Percentiles rank a stretch among this genome's conserved stretches.
These are phyloP conservation scores for Serpula lacrymans DNA, from an alignment of 768 basidiomycete species.

Conservation along the genomic window DNA sequence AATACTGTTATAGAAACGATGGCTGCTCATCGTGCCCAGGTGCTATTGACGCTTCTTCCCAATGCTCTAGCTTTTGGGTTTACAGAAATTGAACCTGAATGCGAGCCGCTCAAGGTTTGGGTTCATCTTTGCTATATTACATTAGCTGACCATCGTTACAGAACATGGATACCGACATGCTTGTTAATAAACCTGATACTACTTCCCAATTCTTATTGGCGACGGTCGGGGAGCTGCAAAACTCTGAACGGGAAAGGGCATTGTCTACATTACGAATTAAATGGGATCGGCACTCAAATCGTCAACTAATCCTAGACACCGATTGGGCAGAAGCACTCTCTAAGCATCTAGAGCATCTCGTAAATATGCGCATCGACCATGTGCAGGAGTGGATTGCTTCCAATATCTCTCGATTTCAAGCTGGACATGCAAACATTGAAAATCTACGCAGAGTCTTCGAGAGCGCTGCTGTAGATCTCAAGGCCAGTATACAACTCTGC, in stretches of 20 bases:
- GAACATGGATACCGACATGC: slow-evolving; percentile 51
- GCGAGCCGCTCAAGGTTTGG: slow-evolving; percentile 48
- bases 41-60: slow-evolving; percentile 38
- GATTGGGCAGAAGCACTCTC: slow-evolving; percentile 41
- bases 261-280: slow-evolving; percentile 14
- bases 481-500: slow-evolving; percentile 46
- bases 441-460: slow-evolving; percentile 43
- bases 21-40: slow-evolving; percentile 44
- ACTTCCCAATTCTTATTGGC: slow-evolving; percentile 32
- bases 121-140: neutral
- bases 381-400: slow-evolving; percentile 49
- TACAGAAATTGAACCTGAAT: slow-evolving; percentile 41
- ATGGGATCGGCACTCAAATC: slow-evolving; percentile 30
- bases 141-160: slow-evolving; percentile 12
- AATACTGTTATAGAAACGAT: slow-evolving; percentile 37
- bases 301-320: slow-evolving; percentile 34
- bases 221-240: slow-evolving; percentile 13
- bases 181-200: slow-evolving; percentile 37
- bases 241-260: slow-evolving; percentile 12
- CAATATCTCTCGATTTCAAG: slow-evolving; percentile 47
- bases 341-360: slow-evolving; percentile 35
- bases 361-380: slow-evolving; percentile 41
- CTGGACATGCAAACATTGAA: slow-evolving; percentile 40
- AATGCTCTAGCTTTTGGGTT: slow-evolving; percentile 48
- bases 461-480: slow-evolving; percentile 41